Evolutionary conservation across 352 stramenopile genomes (phyloP).

Genomic region (Phytopythium ostracodes): DNA sequence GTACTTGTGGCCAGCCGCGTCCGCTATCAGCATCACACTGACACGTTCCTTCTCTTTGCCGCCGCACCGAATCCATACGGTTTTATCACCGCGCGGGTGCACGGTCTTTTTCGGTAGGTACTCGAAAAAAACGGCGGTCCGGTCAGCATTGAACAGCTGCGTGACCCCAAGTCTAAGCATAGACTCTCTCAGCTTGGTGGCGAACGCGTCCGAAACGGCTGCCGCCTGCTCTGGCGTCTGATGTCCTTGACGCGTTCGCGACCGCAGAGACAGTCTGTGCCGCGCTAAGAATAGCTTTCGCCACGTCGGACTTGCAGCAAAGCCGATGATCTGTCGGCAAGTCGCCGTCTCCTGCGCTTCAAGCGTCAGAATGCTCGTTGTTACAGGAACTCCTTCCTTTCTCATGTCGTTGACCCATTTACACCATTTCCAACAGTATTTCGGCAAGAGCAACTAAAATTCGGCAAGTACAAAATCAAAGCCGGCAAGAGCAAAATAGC

Average conservation of each 20-base stretch:
- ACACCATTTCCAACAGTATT: no score
- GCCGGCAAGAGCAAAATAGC: no score
- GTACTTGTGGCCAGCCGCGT: background rate
- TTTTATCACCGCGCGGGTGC: background rate
- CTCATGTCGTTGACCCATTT: background rate
- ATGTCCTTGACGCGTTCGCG: background rate
- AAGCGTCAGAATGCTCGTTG: background rate
- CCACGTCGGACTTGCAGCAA: background rate
- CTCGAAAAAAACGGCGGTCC: background rate
- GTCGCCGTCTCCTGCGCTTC: background rate
- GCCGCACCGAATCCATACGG: background rate
- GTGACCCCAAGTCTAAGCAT: background rate
- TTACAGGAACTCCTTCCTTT: background rate
- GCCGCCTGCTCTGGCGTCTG: background rate
- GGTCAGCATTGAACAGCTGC: background rate
- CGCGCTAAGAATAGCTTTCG: background rate
- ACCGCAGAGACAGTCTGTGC: background rate
- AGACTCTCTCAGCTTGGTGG: background rate
- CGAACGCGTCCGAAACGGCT: background rate
- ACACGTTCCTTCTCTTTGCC: conserved; percentile 2
- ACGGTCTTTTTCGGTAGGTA: conserved; percentile 1
- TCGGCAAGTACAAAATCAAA: no score
- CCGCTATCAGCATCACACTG: background rate
- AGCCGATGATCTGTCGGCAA: background rate
- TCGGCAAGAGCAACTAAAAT: no score